Evolutionary conservation across 306 rosid genomes (phyloP), one percentile per base, ranked within the genome.

Genomic region (Quercus dentata): DNA sequence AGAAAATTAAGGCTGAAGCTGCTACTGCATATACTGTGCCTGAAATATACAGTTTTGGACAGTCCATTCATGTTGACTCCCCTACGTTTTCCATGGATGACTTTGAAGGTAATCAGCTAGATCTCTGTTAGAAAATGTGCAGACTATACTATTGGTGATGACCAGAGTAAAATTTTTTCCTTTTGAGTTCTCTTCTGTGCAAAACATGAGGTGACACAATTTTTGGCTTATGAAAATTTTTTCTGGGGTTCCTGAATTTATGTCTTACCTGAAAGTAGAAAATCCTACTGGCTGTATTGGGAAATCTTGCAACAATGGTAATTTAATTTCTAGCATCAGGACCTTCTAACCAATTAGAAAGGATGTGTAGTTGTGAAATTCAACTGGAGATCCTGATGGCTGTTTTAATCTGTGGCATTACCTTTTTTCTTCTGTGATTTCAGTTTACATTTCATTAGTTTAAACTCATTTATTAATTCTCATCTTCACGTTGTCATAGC

Each of bases 71-170:
- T 31, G 84, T 82, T 58, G 86, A 83, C 72, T 65, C 88, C 74
- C 98, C 98, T 7, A 73, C 80, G 1, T 93, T 92, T 88, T 92
- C 99, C 82, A 80, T 95, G 89, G 96, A 91, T 86, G 98, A 95
- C 86, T 95, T 95, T 74, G 96, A 90, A 88, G 98, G 99, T 95
- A 87, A 85, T 77, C 35, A 76, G 30, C 61, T 77, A 69, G 71
- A n/a, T 62, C 52, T 69, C 80, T 58, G 76, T 27, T 12, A 41
- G 70, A 23, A 49, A 54, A 74, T 73, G 21, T 25, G 58, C 83
- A 33, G 67, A 67, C 55, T 64, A 56, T 54, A 80, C 27, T 70
- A 64, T 35, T 23, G 67, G 71, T 76, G 20, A 33, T 70, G 38
- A 46, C 5, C 12, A 7, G 27, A 19, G 73, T 14, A 15, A 51